Conservation (phyloP, 805 yeast genomes). For the Ogataea nitratoaversa region DNA sequence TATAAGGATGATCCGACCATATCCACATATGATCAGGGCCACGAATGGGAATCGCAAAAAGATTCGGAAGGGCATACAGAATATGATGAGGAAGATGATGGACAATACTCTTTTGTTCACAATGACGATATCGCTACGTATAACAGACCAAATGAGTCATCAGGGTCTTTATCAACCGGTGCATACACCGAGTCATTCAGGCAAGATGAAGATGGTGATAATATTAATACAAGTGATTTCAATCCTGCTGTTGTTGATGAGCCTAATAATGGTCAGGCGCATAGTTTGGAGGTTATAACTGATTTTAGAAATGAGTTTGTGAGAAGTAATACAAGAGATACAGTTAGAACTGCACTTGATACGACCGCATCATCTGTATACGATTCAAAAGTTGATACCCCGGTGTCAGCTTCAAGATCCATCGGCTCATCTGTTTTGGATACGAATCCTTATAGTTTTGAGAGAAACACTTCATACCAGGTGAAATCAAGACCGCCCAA, state of each 20-base stretch:
- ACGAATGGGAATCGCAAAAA: too few relatives aligned
- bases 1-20: too few relatives aligned
- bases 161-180: constrained; percentile 24
- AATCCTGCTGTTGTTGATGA: constrained; percentile 5
- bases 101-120: constrained; percentile 19
- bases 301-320: constrained; percentile 21
- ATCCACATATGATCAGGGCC: too few relatives aligned
- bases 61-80: too few relatives aligned
- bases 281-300: neutral
- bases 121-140: constrained; percentile 20
- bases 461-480: neutral
- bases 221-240: constrained; percentile 1
- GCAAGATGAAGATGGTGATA: constrained; percentile 7
- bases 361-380: constrained; percentile 3
- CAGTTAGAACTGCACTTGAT: constrained; percentile 6
- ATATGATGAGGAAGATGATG: constrained; percentile 14
- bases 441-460: too few relatives aligned
- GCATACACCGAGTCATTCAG: constrained; percentile 3
- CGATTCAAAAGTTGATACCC: neutral
- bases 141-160: constrained; percentile 13
- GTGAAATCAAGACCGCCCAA: constrained; percentile 15
- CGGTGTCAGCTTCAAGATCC: too few relatives aligned
- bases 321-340: constrained; percentile 22
- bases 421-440: too few relatives aligned
- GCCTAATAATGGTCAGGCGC: neutral